Conservation (phyloP, 345 rosid species). For the Anacardium occidentale region DNA sequence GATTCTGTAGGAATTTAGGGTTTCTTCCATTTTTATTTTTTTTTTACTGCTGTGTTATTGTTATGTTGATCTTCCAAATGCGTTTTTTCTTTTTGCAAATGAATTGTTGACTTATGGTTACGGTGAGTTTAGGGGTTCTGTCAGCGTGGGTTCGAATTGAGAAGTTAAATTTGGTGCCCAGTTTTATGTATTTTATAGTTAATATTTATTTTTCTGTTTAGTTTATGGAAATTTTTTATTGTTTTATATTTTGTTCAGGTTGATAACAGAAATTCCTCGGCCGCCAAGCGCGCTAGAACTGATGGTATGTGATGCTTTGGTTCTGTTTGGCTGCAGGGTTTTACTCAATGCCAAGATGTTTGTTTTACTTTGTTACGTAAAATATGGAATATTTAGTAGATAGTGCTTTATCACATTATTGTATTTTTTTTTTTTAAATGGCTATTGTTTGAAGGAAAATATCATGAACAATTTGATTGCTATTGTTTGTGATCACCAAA, state of each 20-base stretch:
- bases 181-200: background rate
- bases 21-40: background rate
- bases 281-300: conserved; percentile 96
- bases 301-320: conserved; percentile 56
- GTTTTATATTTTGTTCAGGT: conserved; percentile 46
- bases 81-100: background rate
- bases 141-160: background rate
- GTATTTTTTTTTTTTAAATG: too few relatives aligned
- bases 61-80: background rate
- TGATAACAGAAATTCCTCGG: conserved; percentile 92
- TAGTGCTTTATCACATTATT: too few relatives aligned
- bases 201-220: background rate
- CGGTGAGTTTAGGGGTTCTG: background rate
- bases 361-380: background rate
- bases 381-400: background rate
- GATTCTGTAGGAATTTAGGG: conserved; percentile 4
- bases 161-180: background rate
- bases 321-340: background rate
- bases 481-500: background rate
- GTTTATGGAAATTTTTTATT: background rate
- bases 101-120: background rate
- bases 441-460: background rate
- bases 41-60: background rate
- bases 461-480: background rate
- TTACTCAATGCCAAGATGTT: background rate